phyloP scores from a whole-genome alignment of 208 protist genomes.

The Phytomonas sp. region DNA sequence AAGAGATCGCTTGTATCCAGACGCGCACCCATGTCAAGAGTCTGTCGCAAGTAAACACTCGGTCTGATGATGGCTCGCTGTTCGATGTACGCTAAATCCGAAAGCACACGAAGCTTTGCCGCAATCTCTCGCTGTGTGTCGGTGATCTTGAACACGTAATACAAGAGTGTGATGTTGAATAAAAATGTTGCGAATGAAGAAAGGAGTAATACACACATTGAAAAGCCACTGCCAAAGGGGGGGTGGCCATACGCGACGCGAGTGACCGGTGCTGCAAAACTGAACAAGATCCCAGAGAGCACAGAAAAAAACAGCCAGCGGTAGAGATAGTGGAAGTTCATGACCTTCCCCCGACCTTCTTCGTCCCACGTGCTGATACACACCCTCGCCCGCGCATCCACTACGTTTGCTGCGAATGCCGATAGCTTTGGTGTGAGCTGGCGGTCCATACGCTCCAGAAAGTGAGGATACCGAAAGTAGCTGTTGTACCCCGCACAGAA shows the following conservation, averaged over 20 bases:
- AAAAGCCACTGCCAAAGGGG: conserved; percentile 36
- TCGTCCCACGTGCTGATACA: conserved; percentile 78
- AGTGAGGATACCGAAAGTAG: conserved; percentile 55
- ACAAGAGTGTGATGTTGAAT: conserved; percentile 39
- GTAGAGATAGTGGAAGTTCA: conserved; percentile 58
- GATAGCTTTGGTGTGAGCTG: conserved; percentile 51
- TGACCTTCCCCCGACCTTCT: conserved; percentile 52
- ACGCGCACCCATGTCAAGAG: conserved; percentile 51
- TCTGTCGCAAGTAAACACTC: conserved; percentile 25
- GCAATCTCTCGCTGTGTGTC: conserved; percentile 75
- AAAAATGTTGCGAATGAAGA: conserved; percentile 46
- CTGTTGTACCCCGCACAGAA: conserved; percentile 42
- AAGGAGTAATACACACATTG: conserved; percentile 31
- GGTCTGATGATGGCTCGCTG: conserved; percentile 52
- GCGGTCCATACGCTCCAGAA: conserved; percentile 61
- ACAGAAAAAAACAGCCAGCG: conserved; percentile 42
- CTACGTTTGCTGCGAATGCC: conserved; percentile 54
- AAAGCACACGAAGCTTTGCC: conserved; percentile 59
- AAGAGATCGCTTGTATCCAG: conserved; percentile 46
- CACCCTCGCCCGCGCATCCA: conserved; percentile 53
- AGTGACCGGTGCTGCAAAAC: conserved; percentile 44
- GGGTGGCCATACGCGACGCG: conserved; percentile 35
- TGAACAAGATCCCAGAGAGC: conserved; percentile 39
- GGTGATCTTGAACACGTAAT: conserved; percentile 56
- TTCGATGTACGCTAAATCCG: conserved; percentile 59